Evolutionary conservation across 148 eudicot genomes (phyloP), one percentile per base, ranked within the genome.

Genomic region (Rhododendron ferrugineum): DNA sequence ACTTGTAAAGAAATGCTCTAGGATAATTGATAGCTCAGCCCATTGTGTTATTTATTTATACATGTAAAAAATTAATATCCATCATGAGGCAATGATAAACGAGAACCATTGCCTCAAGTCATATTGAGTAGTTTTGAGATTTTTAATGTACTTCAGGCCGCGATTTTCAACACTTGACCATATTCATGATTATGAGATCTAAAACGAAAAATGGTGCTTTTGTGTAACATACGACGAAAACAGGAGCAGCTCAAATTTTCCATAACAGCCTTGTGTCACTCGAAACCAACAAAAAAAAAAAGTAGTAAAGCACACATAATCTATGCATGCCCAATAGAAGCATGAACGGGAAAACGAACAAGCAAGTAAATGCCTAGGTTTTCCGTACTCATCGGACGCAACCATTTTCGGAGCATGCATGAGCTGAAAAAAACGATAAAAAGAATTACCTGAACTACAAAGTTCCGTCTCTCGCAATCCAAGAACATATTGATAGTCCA

Each of bases 381-480:
- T 44, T 44, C 60, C 4, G 3, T n/a, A 15, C 60, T 36, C 22
- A 11, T 23, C 37, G 4, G 49, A 4, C 28, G 49, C 49, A 23
- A 49, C 44, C 42, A 34, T 80, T 16, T n/a, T 9, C 4, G 22
- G 30, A 30, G 62, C 16, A 47, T 47, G 77, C 32, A 8, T 82
- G 26, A 81, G 77, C 56, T 4, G 42, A 49, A 73, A 34, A 23
- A 13, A 40, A 47, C 60, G 64, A 23, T 46, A 85, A n/a, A n/a
- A 10, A 15, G 26, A 75, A 60, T 85, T 88, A 97, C 99, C 98
- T 97, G 99, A 85, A 94, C 88, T 72, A 94, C 98, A 87, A 97
- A 95, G 89, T 95, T 97, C 89, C 99, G 98, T 77, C 99, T 90
- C 90, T 97, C 98, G 82, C 99, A 97, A 87, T 97, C 99, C 90